Conservation (phyloP, 345 rosid species). For the Kandelia obovata region DNA sequence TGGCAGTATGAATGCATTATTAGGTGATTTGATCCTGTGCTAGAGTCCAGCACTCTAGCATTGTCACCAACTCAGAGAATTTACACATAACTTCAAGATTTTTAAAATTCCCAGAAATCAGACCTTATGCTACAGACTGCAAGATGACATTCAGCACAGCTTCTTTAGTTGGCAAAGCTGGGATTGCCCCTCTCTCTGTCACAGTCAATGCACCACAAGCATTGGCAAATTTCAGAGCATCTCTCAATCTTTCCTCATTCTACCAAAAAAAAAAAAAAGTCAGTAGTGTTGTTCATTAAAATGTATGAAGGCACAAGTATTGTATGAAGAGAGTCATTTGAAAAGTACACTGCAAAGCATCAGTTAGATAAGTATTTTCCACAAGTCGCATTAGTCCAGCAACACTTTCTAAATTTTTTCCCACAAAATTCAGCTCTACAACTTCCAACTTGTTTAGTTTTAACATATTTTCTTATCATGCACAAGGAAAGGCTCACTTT, state of each 20-base stretch:
- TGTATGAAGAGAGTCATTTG: no score
- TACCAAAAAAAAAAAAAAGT: conserved; percentile 19
- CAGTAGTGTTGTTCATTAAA: not conserved
- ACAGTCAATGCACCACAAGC: conserved; percentile 94
- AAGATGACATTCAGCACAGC: conserved; percentile 54
- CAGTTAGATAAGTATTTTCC: no score
- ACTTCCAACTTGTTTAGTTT: no score
- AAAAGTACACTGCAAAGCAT: no score
- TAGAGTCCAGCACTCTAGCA: not conserved
- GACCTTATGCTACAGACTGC: conserved; percentile 34
- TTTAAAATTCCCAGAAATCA: not conserved
- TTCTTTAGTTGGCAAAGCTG: conserved; percentile 81
- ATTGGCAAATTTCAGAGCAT: conserved; percentile 77
- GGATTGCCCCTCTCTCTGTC: conserved; percentile 85
- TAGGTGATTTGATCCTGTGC: conserved; percentile 1
- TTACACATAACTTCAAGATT: not conserved
- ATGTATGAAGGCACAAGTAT: no score
- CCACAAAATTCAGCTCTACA: no score
- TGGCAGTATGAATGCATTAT: not conserved
- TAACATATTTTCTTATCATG: no score
- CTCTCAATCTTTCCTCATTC: conserved; percentile 69
- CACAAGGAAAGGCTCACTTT: no score
- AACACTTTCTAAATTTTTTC: no score
- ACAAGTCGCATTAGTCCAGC: no score
- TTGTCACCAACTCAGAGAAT: conserved; percentile 5